Evolutionary conservation across 139 green algal genomes (phyloP).

Genomic region (Mesotaenium endlicherianum): DNA sequence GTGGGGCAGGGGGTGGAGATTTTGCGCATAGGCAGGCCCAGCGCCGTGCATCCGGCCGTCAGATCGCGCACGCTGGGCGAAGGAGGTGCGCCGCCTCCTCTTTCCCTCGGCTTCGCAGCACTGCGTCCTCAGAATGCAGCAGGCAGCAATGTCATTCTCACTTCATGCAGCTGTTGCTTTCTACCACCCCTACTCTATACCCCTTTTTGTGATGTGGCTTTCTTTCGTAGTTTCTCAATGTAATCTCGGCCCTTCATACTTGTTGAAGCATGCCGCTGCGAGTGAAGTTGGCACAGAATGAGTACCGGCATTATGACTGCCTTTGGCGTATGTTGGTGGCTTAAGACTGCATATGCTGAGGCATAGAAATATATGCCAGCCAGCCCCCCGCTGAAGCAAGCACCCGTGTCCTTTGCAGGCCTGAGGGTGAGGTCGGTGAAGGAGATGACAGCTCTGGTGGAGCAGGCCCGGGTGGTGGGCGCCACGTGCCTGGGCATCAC

Average conservation of each 20-base stretch:
- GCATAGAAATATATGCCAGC: no score
- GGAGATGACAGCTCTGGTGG: slow-evolving; percentile 5
- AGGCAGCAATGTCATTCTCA: neutral
- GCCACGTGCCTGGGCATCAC: slow-evolving; percentile 73
- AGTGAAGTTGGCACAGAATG: no score
- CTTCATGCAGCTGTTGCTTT: neutral
- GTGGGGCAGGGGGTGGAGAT: slow-evolving; percentile 35
- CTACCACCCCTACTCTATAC: neutral
- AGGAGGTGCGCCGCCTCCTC: neutral
- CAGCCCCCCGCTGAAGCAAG: no score
- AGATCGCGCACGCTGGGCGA: neutral
- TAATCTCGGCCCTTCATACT: no score
- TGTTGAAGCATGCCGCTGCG: no score
- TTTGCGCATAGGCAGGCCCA: slow-evolving; percentile 30
- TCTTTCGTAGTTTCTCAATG: no score
- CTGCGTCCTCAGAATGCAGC: neutral
- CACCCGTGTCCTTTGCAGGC: slow-evolving; percentile 21
- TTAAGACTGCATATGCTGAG: no score
- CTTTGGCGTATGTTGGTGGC: no score
- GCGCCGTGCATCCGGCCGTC: slow-evolving; percentile 22
- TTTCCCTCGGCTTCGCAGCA: neutral
- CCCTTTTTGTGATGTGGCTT: neutral
- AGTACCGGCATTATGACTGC: no score
- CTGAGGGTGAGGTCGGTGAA: slow-evolving; percentile 4
- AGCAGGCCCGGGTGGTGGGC: slow-evolving; percentile 45